Conservation (phyloP, 306 rosid genomes). For the Heteromeles arbutifolia region DNA sequence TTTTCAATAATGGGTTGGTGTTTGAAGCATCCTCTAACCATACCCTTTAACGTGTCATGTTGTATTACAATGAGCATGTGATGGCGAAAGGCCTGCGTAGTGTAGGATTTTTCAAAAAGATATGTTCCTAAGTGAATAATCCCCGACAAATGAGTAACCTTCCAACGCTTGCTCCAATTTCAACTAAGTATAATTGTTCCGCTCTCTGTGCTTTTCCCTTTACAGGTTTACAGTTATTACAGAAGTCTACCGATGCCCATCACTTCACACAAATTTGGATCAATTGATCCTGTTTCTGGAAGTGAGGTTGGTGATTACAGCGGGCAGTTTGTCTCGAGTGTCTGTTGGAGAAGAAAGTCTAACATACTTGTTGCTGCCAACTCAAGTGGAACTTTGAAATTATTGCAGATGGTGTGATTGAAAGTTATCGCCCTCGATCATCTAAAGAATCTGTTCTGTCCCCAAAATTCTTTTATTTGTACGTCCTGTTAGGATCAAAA, state of each 20-base stretch:
- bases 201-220: slow-evolving; percentile 1
- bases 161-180: background rate
- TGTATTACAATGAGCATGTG: background rate
- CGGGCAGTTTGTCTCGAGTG: slow-evolving; percentile 63
- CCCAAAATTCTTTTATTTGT: background rate
- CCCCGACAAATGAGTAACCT: background rate
- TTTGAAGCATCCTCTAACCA: background rate
- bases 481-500: background rate
- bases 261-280: slow-evolving; percentile 47
- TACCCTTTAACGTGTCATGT: background rate
- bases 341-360: slow-evolving; percentile 65
- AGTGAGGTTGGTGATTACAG: slow-evolving; percentile 28
- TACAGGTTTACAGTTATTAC: slow-evolving; percentile 59
- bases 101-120: background rate
- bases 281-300: slow-evolving; percentile 47
- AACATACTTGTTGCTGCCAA: slow-evolving; percentile 58
- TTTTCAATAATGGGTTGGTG: background rate
- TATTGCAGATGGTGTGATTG: slow-evolving; percentile 48
- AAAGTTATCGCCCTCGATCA: background rate
- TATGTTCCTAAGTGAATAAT: background rate
- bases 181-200: background rate
- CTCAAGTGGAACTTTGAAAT: slow-evolving; percentile 58
- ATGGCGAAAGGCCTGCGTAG: background rate
- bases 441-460: background rate
- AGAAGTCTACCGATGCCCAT: slow-evolving; percentile 61